Base-by-base conservation (phyloP, 2,329 filamentous ascomycete genomes). In the Colletotrichum acutatum region DNA sequence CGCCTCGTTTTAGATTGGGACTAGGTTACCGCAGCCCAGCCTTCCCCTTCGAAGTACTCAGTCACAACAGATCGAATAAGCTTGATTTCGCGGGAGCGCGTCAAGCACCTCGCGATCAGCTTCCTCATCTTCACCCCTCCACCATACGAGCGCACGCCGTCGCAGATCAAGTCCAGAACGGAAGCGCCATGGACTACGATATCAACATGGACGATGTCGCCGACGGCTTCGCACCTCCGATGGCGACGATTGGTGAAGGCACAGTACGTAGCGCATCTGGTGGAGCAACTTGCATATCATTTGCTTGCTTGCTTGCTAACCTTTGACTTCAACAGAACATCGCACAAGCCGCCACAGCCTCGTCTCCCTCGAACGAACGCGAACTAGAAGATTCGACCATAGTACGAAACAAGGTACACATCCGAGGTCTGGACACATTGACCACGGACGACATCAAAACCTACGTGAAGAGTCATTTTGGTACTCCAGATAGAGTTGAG, bases 381-480 rank as follows among this genome's bases (percentile, higher is more conserved):
- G 70, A 63, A 22, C 24, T 14, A 12, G 69, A 69, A 52, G 37
- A 32, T 49, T 30, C 69, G 9, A 69, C n/a, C 12, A 34, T 73
- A 5, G 69, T 73, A 9, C 54, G 66, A 2, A 70, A 90, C 78
- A 97, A 97, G 80, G 84, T 98, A n/a, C 92, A 98, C 82, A 85
- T 99, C 65, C 90, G 91, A 72, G 96, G 96, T 24, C 88, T 98
- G 4, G 93, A 97, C 79, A 90, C 92, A 56, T 86, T 98, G 80
- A 94, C 93, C 37, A 95, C 95, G 32, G 88, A 91, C 68, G 91
- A 98, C 75, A 92, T 98, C 77, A 92, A 93, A 77, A 86, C 89
- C 72, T 98, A 95, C 78, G 90, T 94, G 9, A 83, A 86, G 60
- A 88, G 94, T 75, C 90, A 97, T 81, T 95, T 89, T 78, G 84